Base-by-base conservation (phyloP, 257 asterid genomes). In the Capsicum baccatum region DNA sequence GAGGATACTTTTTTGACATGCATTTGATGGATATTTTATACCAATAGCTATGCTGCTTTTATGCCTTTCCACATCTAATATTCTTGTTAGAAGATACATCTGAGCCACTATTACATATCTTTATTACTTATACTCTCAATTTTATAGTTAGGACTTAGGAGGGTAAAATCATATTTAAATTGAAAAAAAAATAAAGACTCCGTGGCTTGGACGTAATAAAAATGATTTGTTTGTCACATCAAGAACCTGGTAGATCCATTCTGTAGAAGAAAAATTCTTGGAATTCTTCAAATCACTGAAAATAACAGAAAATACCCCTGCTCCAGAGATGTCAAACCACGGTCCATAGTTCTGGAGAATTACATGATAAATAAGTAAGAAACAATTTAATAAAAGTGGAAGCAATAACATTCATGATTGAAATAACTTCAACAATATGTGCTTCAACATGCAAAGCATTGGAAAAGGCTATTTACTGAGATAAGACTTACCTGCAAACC, bases 161-260 rank as follows among this genome's bases (percentile, higher is more conserved):
- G 47, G 2, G 37, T 71, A 56, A 70, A 70, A 19, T 44, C 57
- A 17, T 70, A 70, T 2, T 70, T 9, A 70, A 70, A 44, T 4
- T 26, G 26, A 4, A 44, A 35, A 9, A 70, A 70, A 4, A 10
- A 39, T 9, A n/a, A 5, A 71, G 6, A 2, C 79, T n/a, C 37
- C 57, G 42, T 5, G 3, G 6, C 0, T 10, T 71, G 56, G 35
- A 44, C 58, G 10, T 44, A 10, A 47, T 71, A 19, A 59, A 59
- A 80, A 42, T 48, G 70, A 60, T 44, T 63, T 59, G 82, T 59
- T 7, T 39, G 82, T 17, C 33, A 59, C 89, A 83, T 71, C 9
- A 42, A 48, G 37, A 88, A 93, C 97, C 97, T 93, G 97, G 88
- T 92, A 92, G 74, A 91, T 90, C 97, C 97, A 93, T 69, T 90